Evolutionary conservation across 208 protist genomes (phyloP).

Genomic region (Strigomonas galati): DNA sequence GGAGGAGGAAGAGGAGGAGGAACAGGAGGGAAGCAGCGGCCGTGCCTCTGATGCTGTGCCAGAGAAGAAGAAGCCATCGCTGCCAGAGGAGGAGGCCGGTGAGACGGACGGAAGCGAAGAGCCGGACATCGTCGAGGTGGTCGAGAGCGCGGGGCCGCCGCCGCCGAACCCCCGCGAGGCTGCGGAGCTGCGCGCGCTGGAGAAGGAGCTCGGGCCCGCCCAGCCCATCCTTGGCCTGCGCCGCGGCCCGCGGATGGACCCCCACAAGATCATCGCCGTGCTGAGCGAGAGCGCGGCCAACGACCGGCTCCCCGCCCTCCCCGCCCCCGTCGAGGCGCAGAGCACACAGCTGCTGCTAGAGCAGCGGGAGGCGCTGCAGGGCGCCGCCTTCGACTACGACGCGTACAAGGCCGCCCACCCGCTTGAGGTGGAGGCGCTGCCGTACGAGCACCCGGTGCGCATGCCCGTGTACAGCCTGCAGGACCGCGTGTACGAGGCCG

Average conservation of each 20-base stretch:
- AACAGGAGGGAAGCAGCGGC: background rate
- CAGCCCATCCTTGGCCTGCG: conserved; percentile 50
- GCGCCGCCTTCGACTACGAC: conserved; percentile 44
- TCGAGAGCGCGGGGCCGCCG: conserved; percentile 1
- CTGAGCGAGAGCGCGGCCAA: conserved; percentile 39
- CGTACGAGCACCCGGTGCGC: conserved; percentile 56
- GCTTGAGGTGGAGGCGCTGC: conserved; percentile 63
- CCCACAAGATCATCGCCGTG: conserved; percentile 40
- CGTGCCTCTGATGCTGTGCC: background rate
- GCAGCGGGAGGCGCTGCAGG: conserved; percentile 29
- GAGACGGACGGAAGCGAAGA: conserved; percentile 3
- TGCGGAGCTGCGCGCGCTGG: conserved; percentile 7
- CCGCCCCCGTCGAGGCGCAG: conserved; percentile 26
- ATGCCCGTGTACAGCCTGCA: conserved; percentile 38
- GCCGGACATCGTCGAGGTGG: conserved; percentile 6
- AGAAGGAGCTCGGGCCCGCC: conserved; percentile 32
- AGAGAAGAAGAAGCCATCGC: conserved; percentile 1
- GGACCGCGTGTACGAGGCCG: conserved; percentile 45
- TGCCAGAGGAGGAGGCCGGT: background rate
- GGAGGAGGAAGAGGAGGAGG: background rate
- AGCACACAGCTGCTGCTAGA: conserved; percentile 60
- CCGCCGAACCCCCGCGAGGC: background rate
- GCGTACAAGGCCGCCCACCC: conserved; percentile 50
- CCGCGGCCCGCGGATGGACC: conserved; percentile 64
- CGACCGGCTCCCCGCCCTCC: conserved; percentile 6